These are phyloP conservation scores for Coemansia sp. DNA, from an alignment of 192 early-diverging fungal species.

Conservation along the genomic window DNA sequence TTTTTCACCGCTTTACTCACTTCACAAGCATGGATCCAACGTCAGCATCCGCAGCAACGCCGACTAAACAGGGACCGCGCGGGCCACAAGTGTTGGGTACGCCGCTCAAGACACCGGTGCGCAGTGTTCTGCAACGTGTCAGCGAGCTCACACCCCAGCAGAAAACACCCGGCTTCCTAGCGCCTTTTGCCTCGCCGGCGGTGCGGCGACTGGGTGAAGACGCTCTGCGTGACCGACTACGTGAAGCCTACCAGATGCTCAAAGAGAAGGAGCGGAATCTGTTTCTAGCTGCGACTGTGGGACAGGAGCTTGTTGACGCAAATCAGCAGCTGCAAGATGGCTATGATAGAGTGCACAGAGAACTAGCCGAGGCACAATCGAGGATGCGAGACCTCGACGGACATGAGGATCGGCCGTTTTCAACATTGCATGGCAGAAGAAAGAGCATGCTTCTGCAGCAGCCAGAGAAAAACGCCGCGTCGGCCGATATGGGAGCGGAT, in stretches of 20 bases:
- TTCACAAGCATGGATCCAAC: constrained; percentile 17
- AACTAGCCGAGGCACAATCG: constrained; percentile 17
- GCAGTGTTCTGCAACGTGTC: constrained; percentile 16
- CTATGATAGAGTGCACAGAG: constrained; percentile 21
- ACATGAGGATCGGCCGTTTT: constrained; percentile 8
- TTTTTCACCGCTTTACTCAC: not conserved
- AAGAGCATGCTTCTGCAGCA: constrained; percentile 28
- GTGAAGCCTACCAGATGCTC: constrained; percentile 42
- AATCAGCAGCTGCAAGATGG: constrained; percentile 42
- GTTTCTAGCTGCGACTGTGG: constrained; percentile 43
- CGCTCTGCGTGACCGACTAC: constrained; percentile 34
- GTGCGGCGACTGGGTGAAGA: constrained; percentile 31
- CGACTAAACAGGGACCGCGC: constrained; percentile 10
- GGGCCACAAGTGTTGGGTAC: not conserved
- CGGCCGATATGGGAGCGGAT: not conserved
- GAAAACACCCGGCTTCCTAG: not conserved
- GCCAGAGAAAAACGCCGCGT: not conserved
- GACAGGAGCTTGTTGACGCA: constrained; percentile 47
- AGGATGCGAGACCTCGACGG: constrained; percentile 7
- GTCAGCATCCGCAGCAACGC: constrained; percentile 10
- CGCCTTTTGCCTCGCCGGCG: constrained; percentile 37
- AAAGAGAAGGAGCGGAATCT: constrained; percentile 47
- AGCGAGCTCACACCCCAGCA: constrained; percentile 20
- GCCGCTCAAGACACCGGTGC: constrained; percentile 13
- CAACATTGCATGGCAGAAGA: constrained; percentile 29